These are phyloP conservation scores for Panicum miliaceum DNA, from an alignment of 176 grass and related monocot genomes.

Conservation along the genomic window DNA sequence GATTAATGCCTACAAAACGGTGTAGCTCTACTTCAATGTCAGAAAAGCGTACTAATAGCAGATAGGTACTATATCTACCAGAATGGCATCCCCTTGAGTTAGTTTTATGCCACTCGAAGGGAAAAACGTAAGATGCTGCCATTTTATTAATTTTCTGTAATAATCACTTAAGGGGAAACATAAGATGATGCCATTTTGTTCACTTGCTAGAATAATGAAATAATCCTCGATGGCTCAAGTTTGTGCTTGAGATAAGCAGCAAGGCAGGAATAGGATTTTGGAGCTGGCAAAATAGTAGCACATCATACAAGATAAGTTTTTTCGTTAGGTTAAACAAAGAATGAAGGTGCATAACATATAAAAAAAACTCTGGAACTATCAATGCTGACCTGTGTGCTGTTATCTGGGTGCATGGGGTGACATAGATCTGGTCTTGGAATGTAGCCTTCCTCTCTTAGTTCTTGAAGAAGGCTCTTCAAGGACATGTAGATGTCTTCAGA, in stretches of 20 bases:
- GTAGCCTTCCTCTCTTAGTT: slow-evolving; percentile 80
- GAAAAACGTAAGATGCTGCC: neutral
- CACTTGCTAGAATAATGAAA: neutral
- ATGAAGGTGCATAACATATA: slow-evolving; percentile 1
- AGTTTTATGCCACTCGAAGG: neutral
- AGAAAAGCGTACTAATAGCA: slow-evolving; percentile 5
- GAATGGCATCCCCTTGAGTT: neutral
- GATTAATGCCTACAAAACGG: neutral
- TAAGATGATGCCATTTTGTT: neutral
- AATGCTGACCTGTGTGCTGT: slow-evolving; percentile 39
- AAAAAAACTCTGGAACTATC: neutral
- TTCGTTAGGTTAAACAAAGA: slow-evolving; percentile 13
- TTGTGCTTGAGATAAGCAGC: neutral
- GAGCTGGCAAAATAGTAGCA: neutral
- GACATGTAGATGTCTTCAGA: slow-evolving; percentile 67
- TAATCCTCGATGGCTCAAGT: neutral
- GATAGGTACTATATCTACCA: slow-evolving; percentile 1
- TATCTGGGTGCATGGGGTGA: slow-evolving; percentile 38
- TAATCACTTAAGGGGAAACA: neutral
- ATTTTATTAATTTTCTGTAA: neutral
- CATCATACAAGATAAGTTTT: neutral
- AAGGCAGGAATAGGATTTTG: neutral
- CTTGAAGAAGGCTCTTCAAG: slow-evolving; percentile 68
- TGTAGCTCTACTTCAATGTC: neutral
- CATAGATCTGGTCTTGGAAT: slow-evolving; percentile 54